These are phyloP conservation scores for Alternaria solani DNA, from an alignment of 2,329 filamentous ascomycete genomes.

Conservation along the genomic window DNA sequence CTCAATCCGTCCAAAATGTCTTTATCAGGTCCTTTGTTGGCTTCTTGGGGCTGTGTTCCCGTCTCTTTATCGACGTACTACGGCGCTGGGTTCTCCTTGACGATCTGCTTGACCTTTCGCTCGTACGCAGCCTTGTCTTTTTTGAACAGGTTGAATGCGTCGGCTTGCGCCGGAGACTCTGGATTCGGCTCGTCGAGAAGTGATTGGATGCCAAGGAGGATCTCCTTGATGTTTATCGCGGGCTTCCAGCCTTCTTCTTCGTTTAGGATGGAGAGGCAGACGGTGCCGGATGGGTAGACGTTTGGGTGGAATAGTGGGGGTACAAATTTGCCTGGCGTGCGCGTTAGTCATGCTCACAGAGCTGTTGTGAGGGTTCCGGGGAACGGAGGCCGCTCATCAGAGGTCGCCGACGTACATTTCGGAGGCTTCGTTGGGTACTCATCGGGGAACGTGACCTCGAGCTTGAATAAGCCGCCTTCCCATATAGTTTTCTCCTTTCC, in stretches of 20 bases:
- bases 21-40: not conserved
- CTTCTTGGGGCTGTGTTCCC: not conserved
- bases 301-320: conserved; percentile 98
- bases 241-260: conserved; percentile 99
- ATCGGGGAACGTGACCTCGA: conserved; percentile 91
- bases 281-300: conserved; percentile 96
- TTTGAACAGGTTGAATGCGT: conserved; percentile 97
- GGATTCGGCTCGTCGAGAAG: conserved; percentile 96
- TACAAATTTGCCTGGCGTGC: conserved; percentile 82
- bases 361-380: not conserved
- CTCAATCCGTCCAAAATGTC: not conserved
- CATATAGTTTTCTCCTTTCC: conserved; percentile 97
- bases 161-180: conserved; percentile 94
- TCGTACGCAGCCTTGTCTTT: conserved; percentile 89
- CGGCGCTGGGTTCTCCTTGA: conserved; percentile 86
- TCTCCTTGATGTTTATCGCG: conserved; percentile 98
- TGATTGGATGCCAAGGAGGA: conserved; percentile 93
- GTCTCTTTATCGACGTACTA: conserved; percentile 45
- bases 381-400: not conserved
- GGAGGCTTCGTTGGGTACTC: conserved; percentile 99
- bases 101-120: conserved; percentile 83
- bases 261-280: conserved; percentile 95
- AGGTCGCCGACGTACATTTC: conserved; percentile 75
- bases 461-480: conserved; percentile 97
- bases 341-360: not conserved